Evolutionary conservation across 306 rosid genomes (phyloP).

Genomic region (Vigna hirtella): DNA sequence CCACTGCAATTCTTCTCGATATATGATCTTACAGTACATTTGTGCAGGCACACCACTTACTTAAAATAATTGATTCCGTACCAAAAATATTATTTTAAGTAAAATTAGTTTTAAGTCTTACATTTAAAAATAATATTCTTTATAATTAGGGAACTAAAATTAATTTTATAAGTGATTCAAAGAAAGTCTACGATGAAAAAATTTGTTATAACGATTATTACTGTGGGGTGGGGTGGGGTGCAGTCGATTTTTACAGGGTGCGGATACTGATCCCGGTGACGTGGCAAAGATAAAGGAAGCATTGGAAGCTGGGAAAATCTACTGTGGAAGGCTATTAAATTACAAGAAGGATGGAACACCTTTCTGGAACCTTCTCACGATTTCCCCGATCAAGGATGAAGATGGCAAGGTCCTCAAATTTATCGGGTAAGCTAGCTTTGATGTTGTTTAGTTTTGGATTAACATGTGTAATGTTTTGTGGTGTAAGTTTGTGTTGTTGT

Average conservation of each 20-base stretch:
- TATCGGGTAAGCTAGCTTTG: constrained; percentile 68
- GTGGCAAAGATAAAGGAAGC: constrained; percentile 82
- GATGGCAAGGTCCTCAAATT: constrained; percentile 80
- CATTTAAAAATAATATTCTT: too few relatives aligned
- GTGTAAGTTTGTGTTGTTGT: neutral
- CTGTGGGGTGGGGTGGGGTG: neutral
- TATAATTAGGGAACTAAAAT: too few relatives aligned
- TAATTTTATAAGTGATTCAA: too few relatives aligned
- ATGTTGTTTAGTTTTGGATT: neutral
- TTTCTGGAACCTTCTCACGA: constrained; percentile 91
- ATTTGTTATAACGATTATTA: too few relatives aligned
- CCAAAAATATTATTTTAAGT: too few relatives aligned
- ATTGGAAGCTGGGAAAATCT: constrained; percentile 60
- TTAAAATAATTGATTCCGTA: too few relatives aligned
- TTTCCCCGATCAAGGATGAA: constrained; percentile 89
- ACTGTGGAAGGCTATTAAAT: constrained; percentile 88
- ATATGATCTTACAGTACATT: too few relatives aligned
- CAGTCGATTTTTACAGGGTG: constrained; percentile 97
- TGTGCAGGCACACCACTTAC: too few relatives aligned
- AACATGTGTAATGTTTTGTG: neutral
- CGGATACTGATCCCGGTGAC: constrained; percentile 77
- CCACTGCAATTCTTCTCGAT: too few relatives aligned
- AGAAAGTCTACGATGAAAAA: too few relatives aligned
- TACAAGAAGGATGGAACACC: constrained; percentile 97
- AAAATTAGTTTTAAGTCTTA: too few relatives aligned